A percentile compares a stretch with the other conserved stretches of the same genome.
phyloP scores from a whole-genome alignment of 2,329 filamentous ascomycete species.

The Diaporthe citri region DNA sequence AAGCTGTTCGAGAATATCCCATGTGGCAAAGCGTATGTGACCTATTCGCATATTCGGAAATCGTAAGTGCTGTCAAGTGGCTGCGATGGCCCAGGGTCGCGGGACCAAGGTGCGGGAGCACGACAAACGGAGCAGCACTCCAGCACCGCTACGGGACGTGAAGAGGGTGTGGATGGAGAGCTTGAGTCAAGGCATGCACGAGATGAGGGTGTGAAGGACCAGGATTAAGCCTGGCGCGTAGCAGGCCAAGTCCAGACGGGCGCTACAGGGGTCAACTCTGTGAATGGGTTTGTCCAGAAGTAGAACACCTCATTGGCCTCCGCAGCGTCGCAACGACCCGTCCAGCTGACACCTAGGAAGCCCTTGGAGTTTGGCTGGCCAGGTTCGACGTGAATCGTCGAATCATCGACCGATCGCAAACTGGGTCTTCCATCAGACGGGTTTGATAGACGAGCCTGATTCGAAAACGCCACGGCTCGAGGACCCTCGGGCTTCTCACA shows the following conservation, averaged over 20 bases:
- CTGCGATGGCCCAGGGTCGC: slow-evolving; percentile 35
- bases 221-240: slow-evolving; percentile 39
- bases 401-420: slow-evolving; percentile 35
- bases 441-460: slow-evolving; percentile 33
- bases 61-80: slow-evolving; percentile 13
- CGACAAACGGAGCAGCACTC: slow-evolving; percentile 11
- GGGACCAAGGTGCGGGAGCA: slow-evolving; percentile 30
- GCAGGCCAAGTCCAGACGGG: slow-evolving; percentile 31
- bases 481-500: slow-evolving; percentile 22
- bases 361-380: slow-evolving; percentile 28
- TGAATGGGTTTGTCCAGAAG: slow-evolving; percentile 29
- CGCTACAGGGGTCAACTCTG: slow-evolving; percentile 24
- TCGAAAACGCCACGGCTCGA: slow-evolving; percentile 36
- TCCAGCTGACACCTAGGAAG: slow-evolving; percentile 36
- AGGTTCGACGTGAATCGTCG: slow-evolving; percentile 33
- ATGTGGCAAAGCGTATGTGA: slow-evolving; percentile 18
- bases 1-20: background rate
- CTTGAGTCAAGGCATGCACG: slow-evolving; percentile 37
- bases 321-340: slow-evolving; percentile 37
- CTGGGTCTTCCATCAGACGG: slow-evolving; percentile 26
- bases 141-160: slow-evolving; percentile 5
- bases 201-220: slow-evolving; percentile 37
- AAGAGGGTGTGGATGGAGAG: slow-evolving; percentile 38
- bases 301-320: slow-evolving; percentile 37
- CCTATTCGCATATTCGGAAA: background rate